phyloP scores from a whole-genome alignment of 2,329 filamentous ascomycete species.

The Talaromyces funiculosus region DNA sequence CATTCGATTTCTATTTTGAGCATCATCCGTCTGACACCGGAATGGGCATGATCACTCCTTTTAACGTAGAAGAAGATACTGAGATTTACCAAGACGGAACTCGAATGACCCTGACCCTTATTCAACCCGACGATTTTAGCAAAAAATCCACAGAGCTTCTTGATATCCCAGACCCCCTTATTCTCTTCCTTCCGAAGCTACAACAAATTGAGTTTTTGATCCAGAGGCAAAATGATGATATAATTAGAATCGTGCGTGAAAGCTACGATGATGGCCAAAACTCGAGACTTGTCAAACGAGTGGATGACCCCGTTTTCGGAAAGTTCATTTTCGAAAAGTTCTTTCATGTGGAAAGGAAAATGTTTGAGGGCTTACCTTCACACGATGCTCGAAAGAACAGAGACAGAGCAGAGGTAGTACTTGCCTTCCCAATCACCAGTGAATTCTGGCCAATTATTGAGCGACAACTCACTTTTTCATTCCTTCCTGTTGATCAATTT shows the following conservation, averaged over 20 bases:
- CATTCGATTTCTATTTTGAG: slow-evolving; percentile 35
- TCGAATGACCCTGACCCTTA: not conserved
- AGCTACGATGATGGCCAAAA: not conserved
- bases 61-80: not conserved
- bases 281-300: not conserved
- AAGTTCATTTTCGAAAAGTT: not conserved
- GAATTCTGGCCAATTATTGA: slow-evolving; percentile 31
- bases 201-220: not conserved
- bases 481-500: not conserved
- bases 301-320: not conserved
- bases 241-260: not conserved
- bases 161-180: not conserved
- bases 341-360: not conserved
- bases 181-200: not conserved
- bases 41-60: slow-evolving; percentile 47
- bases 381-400: not conserved
- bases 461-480: not conserved
- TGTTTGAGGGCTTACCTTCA: not conserved
- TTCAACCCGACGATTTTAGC: not conserved
- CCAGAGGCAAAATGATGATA: not conserved
- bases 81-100: not conserved
- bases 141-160: not conserved
- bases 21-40: slow-evolving; percentile 37
- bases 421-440: not conserved
- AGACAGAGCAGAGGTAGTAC: not conserved